Evolutionary conservation across 2,329 filamentous ascomycete genomes (phyloP), one percentile per base, ranked within the genome.

Genomic region (Aspergillus tanneri): DNA sequence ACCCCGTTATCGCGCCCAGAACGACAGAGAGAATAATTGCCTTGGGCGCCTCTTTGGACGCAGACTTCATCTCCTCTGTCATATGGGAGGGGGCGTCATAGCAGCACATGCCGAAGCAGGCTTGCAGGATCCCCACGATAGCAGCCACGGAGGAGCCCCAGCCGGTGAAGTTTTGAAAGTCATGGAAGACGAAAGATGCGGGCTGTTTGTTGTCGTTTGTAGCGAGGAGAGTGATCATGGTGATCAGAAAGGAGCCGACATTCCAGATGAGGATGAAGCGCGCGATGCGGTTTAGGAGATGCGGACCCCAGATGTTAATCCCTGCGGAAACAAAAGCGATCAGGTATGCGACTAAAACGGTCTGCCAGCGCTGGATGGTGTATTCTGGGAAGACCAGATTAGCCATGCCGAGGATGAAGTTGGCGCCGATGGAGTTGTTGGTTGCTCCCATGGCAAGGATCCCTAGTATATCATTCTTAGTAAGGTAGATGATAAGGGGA

Each of bases 351-450:
- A 81, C 67, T 2, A 82, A 66, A 0, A 80, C 77, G 0, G 75
- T 77, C 50, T 82, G 79, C 79, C 79, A 82, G 27, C 79, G 69
- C 53, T 80, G 65, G 46, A 82, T 81, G 1, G 63, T 71, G 51
- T 77, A 82, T 8, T 64, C 62, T 0, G 75, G 75, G 47, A 78
- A 72, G 42, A 76, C 75, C 5, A 82, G 66, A 30, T 80, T 78
- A 8, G 76, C 76, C 54, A 76, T 73, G 4, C 78, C 79, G 1
- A 82, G 73, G 24, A 81, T 66, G 61, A 82, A 82, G 48, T 81
- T 81, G 12, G 78, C 75, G 1, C 69, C 70, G 45, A 82, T 75
- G 47, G 75, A 80, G 57, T 77, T 77, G 57, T 80, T 80, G 0
- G 74, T 75, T 10, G 77, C 77, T 5, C 77, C 77, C 76, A 80